Conservation (phyloP, 2,329 filamentous ascomycete species). For the Periglandula ipomoeae region DNA sequence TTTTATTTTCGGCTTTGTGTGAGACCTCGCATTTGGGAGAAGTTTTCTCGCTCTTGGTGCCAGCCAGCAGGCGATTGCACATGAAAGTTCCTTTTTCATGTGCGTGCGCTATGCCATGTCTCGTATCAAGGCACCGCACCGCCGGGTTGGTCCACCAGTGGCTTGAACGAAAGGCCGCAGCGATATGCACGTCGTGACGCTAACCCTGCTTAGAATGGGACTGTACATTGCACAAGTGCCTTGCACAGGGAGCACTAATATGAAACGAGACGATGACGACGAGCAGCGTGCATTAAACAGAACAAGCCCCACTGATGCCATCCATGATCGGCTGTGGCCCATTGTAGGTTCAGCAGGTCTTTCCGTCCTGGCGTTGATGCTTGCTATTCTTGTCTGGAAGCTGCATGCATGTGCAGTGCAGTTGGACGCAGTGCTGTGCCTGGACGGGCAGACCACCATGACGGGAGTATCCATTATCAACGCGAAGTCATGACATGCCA, state of each 20-base stretch:
- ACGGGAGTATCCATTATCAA: neutral
- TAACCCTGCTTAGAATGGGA: constrained; percentile 1
- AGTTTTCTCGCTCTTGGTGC: neutral
- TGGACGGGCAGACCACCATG: neutral
- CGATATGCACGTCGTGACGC: constrained; percentile 6
- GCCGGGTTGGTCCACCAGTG: constrained; percentile 1
- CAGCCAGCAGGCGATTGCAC: neutral
- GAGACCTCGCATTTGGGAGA: neutral
- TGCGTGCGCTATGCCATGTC: constrained; percentile 3
- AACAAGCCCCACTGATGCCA: constrained; percentile 1
- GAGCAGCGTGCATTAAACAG: too few relatives aligned
- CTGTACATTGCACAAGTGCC: constrained; percentile 2
- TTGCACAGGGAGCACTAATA: neutral
- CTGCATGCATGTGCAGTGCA: neutral
- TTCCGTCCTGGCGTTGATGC: too few relatives aligned
- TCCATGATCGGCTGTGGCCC: neutral
- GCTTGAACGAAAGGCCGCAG: neutral
- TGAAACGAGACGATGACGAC: constrained; percentile 8
- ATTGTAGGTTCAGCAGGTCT: constrained; percentile 1
- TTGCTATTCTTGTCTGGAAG: too few relatives aligned
- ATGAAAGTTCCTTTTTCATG: constrained; percentile 1
- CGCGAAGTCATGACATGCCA: neutral
- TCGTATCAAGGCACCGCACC: constrained; percentile 2
- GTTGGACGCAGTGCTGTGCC: neutral
- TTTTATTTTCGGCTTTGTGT: neutral